Conservation (phyloP, 768 basidiomycete species). For the Lactifluus subvellereus region DNA sequence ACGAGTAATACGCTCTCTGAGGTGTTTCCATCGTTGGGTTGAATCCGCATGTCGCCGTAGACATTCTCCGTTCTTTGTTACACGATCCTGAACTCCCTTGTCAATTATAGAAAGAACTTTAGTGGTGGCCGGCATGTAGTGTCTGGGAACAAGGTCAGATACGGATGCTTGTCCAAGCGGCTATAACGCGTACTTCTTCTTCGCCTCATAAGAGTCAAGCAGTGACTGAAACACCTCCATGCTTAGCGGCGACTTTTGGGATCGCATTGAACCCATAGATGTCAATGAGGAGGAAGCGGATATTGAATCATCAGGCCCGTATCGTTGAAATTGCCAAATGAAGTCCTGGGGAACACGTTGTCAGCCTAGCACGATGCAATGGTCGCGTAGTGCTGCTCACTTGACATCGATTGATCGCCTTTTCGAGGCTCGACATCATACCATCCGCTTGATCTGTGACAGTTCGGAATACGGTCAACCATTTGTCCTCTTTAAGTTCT, state of each 20-base stretch:
- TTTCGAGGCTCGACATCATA: constrained; percentile 96
- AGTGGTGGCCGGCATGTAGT: constrained; percentile 90
- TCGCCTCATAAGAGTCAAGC: constrained; percentile 74
- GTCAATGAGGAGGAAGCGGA: constrained; percentile 35
- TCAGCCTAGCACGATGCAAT: constrained; percentile 1
- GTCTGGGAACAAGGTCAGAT: constrained; percentile 42
- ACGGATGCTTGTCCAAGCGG: not conserved
- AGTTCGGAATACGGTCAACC: constrained; percentile 91
- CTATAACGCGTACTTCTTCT: constrained; percentile 65
- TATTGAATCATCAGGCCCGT: constrained; percentile 42
- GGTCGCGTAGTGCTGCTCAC: constrained; percentile 38
- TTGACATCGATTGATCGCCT: constrained; percentile 85
- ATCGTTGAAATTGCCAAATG: constrained; percentile 73
- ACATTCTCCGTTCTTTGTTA: constrained; percentile 96
- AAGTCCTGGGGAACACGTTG: constrained; percentile 53
- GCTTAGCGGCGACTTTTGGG: constrained; percentile 47
- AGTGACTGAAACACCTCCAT: constrained; percentile 61
- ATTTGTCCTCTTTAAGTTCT: constrained; percentile 96
- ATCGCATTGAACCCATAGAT: constrained; percentile 37
- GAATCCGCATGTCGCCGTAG: constrained; percentile 86
- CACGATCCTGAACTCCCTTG: constrained; percentile 87
- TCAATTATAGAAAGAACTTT: constrained; percentile 92
- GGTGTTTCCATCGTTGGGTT: constrained; percentile 74
- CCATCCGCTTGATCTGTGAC: constrained; percentile 93
- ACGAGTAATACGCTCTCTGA: constrained; percentile 71